Evolutionary conservation across 2,329 filamentous ascomycete species (phyloP), one percentile per base, ranked within the genome.

Genomic region (Fusarium sambucinum): DNA sequence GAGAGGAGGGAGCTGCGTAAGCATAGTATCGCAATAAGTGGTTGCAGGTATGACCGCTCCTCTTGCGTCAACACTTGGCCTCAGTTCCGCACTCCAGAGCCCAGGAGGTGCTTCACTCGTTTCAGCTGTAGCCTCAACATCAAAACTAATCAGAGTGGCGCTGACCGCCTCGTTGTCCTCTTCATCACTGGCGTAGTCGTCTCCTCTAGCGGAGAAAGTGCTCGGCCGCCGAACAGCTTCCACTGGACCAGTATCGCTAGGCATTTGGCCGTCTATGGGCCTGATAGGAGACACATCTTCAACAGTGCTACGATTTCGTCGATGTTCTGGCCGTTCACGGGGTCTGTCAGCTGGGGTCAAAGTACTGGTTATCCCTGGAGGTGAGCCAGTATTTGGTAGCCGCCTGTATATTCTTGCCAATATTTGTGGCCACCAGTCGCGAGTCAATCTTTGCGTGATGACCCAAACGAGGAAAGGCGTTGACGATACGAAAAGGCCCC

Each of bases 91-190:
- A 6, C 85, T 86, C 87, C 87, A 89, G 2, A 86, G 74, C 16
- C 85, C 86, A 3, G 83, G 78, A 2, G 83, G 83, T 4, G 81
- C 80, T 47, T 86, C 84, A 5, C 80, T 81, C 1, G 84, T 55
- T 46, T 88, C 86, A 5, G 82, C 86, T 6, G 82, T 84, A 1
- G 86, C 84, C 65, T 89, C 87, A 29, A 89, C 86, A 57, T 89
- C 87, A 57, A 89, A 88, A 66, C 85, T 88, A 52, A 89, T 88
- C 7, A 89, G 77, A 0, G 86, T 87, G 2, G 86, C 83, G 55
- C 83, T 86, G 25, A 88, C 78, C 47, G 83, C 80, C 47, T 87
- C 86, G 16, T 84, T 79, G 17, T 86, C 86, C 48, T 87, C 86
- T 54, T 88, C 86, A 46, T 88, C 87, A 14, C 81, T 86, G 13